Base-by-base conservation (phyloP, 1,284 basidiomycete species). In the Anthracocystis walkeri region DNA sequence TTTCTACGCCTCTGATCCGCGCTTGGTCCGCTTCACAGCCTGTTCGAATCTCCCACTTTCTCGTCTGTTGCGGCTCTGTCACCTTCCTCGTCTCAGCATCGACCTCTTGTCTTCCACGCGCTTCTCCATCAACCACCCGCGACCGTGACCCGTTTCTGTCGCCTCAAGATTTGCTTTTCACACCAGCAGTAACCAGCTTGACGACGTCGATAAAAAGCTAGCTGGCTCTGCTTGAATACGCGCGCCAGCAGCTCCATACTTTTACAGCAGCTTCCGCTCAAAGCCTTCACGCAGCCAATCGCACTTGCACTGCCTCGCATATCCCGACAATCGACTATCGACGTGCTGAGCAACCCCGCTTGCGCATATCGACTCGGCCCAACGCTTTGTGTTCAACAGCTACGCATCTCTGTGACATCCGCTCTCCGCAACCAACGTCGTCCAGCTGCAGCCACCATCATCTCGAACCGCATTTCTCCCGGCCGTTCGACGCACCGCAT, bases 241-340 rank as follows among this genome's bases (percentile, higher is more conserved):
- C 27, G 29, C 46, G 27, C 46, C 4, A 4, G 41, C 11, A 7
- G 4, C 38, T 20, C 46, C 7, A 21, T 25, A 18, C 27, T 7
- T 4, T 29, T 12, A 29, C 10, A 2, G 2, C 45, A 46, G 27
- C 27, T 48, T 3, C 3, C 18, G 7, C 18, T 31, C 12, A 29
- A 48, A 25, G 16, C 48, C 16, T 27, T 7, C 16, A 48, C 27
- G 7, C 14, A n/a, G 29, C 29, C 27, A 29, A 31, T n/a, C n/a
- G 29, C 48, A n/a, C 29, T 18, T 31, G 29, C 48, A 49, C 48
- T 49, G 48, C 48, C 48, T 31, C 29, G 27, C 16, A 27, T 4
- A 49, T 20, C 18, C 27, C 48, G 48, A 49, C 27, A 4, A 27
- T 49, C 46, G 46, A 48, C 46, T 48, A 48, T 49, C 48, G 48